Base-by-base conservation (phyloP, 345 rosid genomes). In the Citrus hindsii region DNA sequence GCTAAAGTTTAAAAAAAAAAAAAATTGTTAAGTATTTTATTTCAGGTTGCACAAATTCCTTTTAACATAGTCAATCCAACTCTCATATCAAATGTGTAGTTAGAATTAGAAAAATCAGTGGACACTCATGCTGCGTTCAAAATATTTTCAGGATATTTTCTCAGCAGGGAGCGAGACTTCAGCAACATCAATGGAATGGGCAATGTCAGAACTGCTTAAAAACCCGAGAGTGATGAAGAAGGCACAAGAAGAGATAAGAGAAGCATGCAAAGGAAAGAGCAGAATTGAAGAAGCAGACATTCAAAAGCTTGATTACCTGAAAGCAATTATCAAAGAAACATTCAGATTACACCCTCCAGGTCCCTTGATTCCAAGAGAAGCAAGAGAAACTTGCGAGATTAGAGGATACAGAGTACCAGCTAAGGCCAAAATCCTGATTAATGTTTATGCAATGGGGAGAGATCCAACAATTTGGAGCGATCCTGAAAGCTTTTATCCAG, bases 381-480 rank as follows among this genome's bases (percentile, higher is more conserved):
- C 81, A 55, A 77, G 35, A 22, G 79, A 79, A 76, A 69, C 60
- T 16, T 79, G 83, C 28, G 78, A 63, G 66, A 56, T 85, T 19
- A 62, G 59, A 24, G 85, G 87, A 24, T 82, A 79, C 40, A 76
- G 59, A 19, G 61, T 82, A 62, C 77, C 74, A 1, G 74, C 66
- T 0, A 71, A 77, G 51, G 77, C 86, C 27, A 74, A 71, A 66
- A 42, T 84, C 59, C n/a, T 81, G 19, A 51, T 78, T 13, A 81
- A 84, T 73, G 67, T 42, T 28, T 81, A 81, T 81, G 82, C 80
- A 22, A 79, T 84, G 48, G 79, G 70, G 24, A 81, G 86, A 42
- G 84, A 84, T 74, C 82, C 86, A 5, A 73, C 64, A 22, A 66
- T 32, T 12, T 84, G 82, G 82, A 33, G 21, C 5, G 69, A 72